Percentiles rank a stretch among this genome's conserved stretches.
These are phyloP conservation scores for Gaeumannomyces sp. DNA, from an alignment of 2,329 filamentous ascomycete genomes.

Conservation along the genomic window DNA sequence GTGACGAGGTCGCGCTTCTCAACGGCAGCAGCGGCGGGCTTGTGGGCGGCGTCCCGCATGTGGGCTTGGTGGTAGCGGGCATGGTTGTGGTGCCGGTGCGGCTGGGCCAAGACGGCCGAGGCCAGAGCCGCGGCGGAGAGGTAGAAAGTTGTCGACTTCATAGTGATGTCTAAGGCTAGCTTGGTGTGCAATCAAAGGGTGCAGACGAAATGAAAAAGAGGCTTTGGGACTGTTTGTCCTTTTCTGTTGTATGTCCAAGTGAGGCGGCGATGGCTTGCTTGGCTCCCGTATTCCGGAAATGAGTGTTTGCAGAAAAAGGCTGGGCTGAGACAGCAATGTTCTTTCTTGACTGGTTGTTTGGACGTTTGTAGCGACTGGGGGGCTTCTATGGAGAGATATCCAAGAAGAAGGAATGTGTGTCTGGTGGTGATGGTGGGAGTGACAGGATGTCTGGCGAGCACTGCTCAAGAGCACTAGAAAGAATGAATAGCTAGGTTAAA, in stretches of 20 bases:
- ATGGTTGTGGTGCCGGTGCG: conserved; percentile 31
- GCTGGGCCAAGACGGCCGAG: conserved; percentile 43
- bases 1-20: conserved; percentile 40
- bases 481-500: conserved; percentile 4
- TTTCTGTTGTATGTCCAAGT: not conserved
- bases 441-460: conserved; percentile 3
- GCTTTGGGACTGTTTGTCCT: conserved; percentile 1
- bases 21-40: conserved; percentile 24
- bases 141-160: conserved; percentile 35
- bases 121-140: conserved; percentile 33
- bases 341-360: not conserved
- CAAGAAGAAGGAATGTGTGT: not conserved
- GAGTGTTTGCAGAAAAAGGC: not conserved
- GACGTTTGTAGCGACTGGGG: not conserved
- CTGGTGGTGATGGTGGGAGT: not conserved
- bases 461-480: not conserved
- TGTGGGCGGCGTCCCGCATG: conserved; percentile 31
- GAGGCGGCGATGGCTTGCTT: not conserved
- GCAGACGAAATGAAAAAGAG: not conserved
- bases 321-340: not conserved
- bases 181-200: not conserved
- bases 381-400: not conserved
- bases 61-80: conserved; percentile 31
- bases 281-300: not conserved
- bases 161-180: conserved; percentile 20